Percentiles rank a stretch among this genome's conserved stretches.
Evolutionary conservation across 1,139 yeast genomes (phyloP).

Genomic region (Pichia sp.): DNA sequence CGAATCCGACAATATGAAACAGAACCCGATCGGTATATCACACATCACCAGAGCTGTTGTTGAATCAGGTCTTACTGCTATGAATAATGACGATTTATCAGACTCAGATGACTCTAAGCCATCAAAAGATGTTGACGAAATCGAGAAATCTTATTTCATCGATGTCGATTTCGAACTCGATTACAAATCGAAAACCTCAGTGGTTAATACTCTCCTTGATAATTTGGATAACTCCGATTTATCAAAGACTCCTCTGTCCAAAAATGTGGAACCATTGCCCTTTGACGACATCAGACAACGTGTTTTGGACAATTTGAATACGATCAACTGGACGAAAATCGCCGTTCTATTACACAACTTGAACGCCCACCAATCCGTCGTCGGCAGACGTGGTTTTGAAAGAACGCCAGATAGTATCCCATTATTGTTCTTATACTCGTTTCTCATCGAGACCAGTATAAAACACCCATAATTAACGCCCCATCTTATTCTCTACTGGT

Average conservation of each 20-base stretch:
- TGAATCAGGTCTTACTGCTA: slow-evolving; percentile 27
- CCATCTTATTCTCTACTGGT: too few species aligned
- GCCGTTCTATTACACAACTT: slow-evolving; percentile 64
- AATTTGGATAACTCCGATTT: slow-evolving; percentile 19
- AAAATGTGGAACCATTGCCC: slow-evolving; percentile 24
- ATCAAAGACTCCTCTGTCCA: slow-evolving; percentile 21
- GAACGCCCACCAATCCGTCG: slow-evolving; percentile 73
- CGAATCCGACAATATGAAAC: slow-evolving; percentile 9
- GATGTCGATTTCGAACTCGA: slow-evolving; percentile 18
- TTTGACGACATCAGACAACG: slow-evolving; percentile 41
- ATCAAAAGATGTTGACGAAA: slow-evolving; percentile 18
- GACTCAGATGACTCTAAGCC: neutral
- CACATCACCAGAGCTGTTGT: slow-evolving; percentile 31
- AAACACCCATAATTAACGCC: neutral
- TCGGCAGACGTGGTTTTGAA: slow-evolving; percentile 61
- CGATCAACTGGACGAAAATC: slow-evolving; percentile 61
- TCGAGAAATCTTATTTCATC: slow-evolving; percentile 6
- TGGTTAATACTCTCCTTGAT: slow-evolving; percentile 6
- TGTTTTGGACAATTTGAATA: slow-evolving; percentile 51
- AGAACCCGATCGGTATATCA: slow-evolving; percentile 24
- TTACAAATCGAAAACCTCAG: slow-evolving; percentile 9
- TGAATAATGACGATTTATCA: slow-evolving; percentile 6
- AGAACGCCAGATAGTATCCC: slow-evolving; percentile 56
- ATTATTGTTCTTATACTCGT: slow-evolving; percentile 49
- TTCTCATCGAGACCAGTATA: slow-evolving; percentile 18